Evolutionary conservation across 2,329 filamentous ascomycete species (phyloP), one percentile per base, ranked within the genome.

Genomic region (Verticillium zaregamsianum): DNA sequence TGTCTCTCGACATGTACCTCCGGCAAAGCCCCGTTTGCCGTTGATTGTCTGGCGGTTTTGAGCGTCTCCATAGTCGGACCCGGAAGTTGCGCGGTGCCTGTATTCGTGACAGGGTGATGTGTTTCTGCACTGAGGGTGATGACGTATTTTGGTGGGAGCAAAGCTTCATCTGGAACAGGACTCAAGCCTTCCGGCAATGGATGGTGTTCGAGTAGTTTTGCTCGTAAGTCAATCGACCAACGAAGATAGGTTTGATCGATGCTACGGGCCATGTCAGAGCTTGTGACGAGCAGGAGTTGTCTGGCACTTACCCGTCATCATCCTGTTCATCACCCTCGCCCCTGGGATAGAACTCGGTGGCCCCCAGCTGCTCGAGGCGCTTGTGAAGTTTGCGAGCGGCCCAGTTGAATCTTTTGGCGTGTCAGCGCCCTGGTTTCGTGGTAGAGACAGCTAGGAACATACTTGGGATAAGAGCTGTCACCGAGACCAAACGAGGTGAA

Each of bases 251-350:
- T 87, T 39, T 91, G 92, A 71, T 97, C 93, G 39, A 93, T 86
- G 1, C 93, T 94, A 62, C 17, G 31, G 12, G 58, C 14, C 7
- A 20, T 3, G 28, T 39, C 12, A 59, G 39, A 52, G n/a, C 12
- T 14, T 14, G 5, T 33, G 31, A 14, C 11, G 28, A 5, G n/a
- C 6, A 45, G 11, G 31, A 15, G 17, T 37, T 9, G 17, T 40
- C 12, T 57, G 59, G n/a, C n/a, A 78, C 84, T 67, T 78, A 95
- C 88, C 94, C 93, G 76, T 98, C 93, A 31, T 92, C 87, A 79
- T 97, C 93, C 72, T 96, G 92, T 68, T 97, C 93, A 71, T 99
- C 95, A 25, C 90, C 93, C 75, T 99, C 95, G 14, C 92, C 95
- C 40, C 88, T 82, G 49, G 89, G 86, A 69, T 90, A 90, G 65